Evolutionary conservation across 257 asterid species (phyloP), one percentile per base, ranked within the genome.

Genomic region (Gentiana straminea): DNA sequence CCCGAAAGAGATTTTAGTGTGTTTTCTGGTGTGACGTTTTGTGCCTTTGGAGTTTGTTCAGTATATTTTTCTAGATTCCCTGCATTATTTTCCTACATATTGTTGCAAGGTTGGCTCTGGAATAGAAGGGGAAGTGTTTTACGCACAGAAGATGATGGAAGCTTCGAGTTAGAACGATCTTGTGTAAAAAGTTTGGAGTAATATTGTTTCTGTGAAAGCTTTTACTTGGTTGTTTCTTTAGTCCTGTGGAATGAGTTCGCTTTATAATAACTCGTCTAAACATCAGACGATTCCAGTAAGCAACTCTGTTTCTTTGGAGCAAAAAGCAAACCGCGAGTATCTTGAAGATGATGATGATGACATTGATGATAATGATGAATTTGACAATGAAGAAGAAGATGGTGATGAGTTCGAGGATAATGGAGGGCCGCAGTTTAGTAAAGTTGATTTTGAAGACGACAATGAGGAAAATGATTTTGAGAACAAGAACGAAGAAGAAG

Each of bases 321-420:
- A 52, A 13, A 63, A 73, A 56, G 71, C 59, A 2, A 70, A 54
- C 33, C 63, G 57, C 50, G 46, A 47, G 4, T 70, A 62, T n/a
- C 63, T 46, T 3, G 84, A 71, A 39, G 75, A 60, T 24, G 83
- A 60, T 7, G 74, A 59, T 32, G 73, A 73, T 33, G 84, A 74
- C 5, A 72, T 67, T 1, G 75, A 66, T n/a, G 75, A 71, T 1
- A 66, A 52, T 0, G 70, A 68, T 0, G 78, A 68, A 9, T 59
- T 61, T 24, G 58, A 58, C 12, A 70, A 61, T 8, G 74, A 67
- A 0, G 74, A 57, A 1, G 71, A 60, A 33, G 93, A 75, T 33
- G 93, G 73, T 33, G 86, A 76, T 6, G 87, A 80, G 4, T 75
- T 73, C 3, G 82, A 64, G 0, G 92, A 65, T 37, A 74, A 81